Percentiles rank a stretch among this genome's conserved stretches.
phyloP scores from a whole-genome alignment of 495 filamentous ascomycete genomes.

The Gamarada debralockiae region DNA sequence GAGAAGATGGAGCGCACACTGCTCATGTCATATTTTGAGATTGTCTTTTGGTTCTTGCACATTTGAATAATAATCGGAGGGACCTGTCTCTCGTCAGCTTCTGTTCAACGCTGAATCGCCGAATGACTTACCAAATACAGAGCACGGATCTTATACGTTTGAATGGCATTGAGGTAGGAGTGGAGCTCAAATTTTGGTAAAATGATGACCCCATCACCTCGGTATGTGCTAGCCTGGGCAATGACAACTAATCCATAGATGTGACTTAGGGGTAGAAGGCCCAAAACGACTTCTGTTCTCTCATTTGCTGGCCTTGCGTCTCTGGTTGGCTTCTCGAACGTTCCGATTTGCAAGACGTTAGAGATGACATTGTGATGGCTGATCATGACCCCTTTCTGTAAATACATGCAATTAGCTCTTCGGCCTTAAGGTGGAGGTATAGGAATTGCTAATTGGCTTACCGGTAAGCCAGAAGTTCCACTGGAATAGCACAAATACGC shows the following conservation, averaged over 20 bases:
- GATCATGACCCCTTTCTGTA: constrained; percentile 91
- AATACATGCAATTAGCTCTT: neutral
- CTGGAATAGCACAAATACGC: constrained; percentile 89
- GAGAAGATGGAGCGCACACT: constrained; percentile 66
- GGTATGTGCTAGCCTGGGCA: constrained; percentile 62
- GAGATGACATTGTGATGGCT: constrained; percentile 86
- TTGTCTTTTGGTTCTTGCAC: constrained; percentile 58
- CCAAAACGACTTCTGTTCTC: constrained; percentile 59
- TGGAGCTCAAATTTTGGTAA: constrained; percentile 81
- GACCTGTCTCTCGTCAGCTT: constrained; percentile 34
- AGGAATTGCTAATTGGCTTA: constrained; percentile 13
- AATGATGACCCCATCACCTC: constrained; percentile 76
- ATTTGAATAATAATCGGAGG: constrained; percentile 86
- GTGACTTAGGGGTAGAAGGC: constrained; percentile 79
- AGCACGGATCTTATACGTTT: constrained; percentile 66
- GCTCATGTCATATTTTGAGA: constrained; percentile 71
- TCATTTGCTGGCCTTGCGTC: constrained; percentile 7
- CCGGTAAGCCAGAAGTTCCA: constrained; percentile 80
- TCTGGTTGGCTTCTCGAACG: constrained; percentile 48
- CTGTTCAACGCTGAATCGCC: neutral
- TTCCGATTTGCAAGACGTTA: constrained; percentile 64
- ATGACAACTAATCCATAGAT: constrained; percentile 84
- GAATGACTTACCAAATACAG: constrained; percentile 48
- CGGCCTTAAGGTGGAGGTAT: neutral
- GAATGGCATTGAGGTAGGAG: constrained; percentile 59